Conservation (phyloP, 805 yeast genomes). For the Zygosaccharomyces pseudorouxii region DNA sequence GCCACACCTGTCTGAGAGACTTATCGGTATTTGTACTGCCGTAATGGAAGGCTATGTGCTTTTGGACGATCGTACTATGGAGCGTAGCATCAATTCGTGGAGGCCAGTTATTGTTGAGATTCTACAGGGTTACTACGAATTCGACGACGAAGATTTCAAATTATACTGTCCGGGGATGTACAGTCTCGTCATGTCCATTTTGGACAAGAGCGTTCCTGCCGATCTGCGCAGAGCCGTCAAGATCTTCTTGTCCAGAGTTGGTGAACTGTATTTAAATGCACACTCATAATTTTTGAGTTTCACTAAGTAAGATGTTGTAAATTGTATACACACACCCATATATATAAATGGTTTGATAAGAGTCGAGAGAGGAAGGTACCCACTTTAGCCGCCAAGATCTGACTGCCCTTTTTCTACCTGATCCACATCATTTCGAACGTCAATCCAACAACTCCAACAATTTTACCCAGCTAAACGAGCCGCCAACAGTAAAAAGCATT, state of each 20-base stretch:
- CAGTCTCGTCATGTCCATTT: conserved; percentile 50
- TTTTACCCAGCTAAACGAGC: background rate
- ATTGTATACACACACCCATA: too few species aligned
- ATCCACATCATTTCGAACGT: background rate
- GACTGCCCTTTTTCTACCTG: background rate
- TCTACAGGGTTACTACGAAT: conserved; percentile 71
- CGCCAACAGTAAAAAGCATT: background rate
- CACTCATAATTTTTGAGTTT: conserved; percentile 1
- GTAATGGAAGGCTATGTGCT: conserved; percentile 66
- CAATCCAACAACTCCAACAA: background rate
- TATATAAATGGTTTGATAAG: too few species aligned
- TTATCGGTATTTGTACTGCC: conserved; percentile 64
- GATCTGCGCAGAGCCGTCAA: conserved; percentile 60
- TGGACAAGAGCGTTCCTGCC: conserved; percentile 55
- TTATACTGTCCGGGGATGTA: conserved; percentile 57
- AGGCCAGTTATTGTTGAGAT: conserved; percentile 89
- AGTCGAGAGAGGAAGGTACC: too few species aligned
- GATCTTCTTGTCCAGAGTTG: conserved; percentile 53
- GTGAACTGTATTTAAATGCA: conserved; percentile 41
- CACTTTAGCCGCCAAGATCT: background rate
- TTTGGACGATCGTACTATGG: conserved; percentile 69
- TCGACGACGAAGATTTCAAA: conserved; percentile 68
- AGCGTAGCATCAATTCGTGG: conserved; percentile 80
- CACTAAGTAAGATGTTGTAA: background rate
- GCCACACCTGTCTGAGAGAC: conserved; percentile 39